Base-by-base conservation (phyloP, 305 asterid species). In the Fraxinus sp. region DNA sequence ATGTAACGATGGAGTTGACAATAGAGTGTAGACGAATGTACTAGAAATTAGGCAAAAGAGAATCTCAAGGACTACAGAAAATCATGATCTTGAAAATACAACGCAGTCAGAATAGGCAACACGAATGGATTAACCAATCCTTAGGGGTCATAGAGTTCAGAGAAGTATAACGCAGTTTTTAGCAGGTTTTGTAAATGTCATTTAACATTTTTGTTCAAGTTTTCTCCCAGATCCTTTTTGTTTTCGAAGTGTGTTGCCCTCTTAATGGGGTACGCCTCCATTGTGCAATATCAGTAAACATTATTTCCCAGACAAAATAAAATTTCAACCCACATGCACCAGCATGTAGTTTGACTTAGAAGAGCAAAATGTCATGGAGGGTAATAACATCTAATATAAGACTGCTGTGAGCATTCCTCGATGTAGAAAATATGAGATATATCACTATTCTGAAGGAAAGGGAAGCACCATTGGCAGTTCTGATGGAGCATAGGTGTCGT, bases 401-500 rank as follows among this genome's bases (percentile, higher is more conserved):
- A 75, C 8, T 28, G 28, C 24, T 18, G 16, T 49, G n/a, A 33
- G 62, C 14, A 16, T 18, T 77, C 16, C 64, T 77, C n/a, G 3
- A 74, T 39, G 82, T 41, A 88, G 77, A 88, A 79, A 85, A 73
- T 59, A 62, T 55, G 57, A 74, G 16, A 77, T 68, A 46, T 59
- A 64, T 64, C 36, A 18, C 73, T 36, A 55, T 22, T 70, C 75
- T 16, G 86, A 77, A 85, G 92, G 72, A 80, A 85, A 89, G 89
- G 86, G 83, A 87, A 89, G 85, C 90, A 95, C 98, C 98, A 55
- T 88, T 82, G 97, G 97, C 83, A 91, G 88, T 46, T 90, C 86
- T 68, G 95, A 85, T 70, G 98, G 97, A 81, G 96, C 89, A 85
- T 93, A 95, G 16, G 94, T 90, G 87, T 95, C 97, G 82, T 93